phyloP scores from a whole-genome alignment of 2,329 filamentous ascomycete species.

The Samsoniella hepiali region DNA sequence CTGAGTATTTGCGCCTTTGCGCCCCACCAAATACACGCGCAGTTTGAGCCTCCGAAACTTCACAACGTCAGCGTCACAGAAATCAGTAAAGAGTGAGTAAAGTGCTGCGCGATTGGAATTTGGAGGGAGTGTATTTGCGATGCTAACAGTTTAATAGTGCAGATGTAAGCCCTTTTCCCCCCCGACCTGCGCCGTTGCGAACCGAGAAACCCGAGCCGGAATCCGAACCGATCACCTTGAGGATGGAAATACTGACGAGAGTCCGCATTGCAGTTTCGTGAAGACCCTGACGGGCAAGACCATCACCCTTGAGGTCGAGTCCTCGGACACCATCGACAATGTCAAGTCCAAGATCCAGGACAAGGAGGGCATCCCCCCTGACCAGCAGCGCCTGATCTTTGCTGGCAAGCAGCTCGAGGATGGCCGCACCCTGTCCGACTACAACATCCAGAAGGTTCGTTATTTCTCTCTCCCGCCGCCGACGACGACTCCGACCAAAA shows the following conservation, averaged over 20 bases:
- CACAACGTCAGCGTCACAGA: slow-evolving; percentile 47
- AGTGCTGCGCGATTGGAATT: slow-evolving; percentile 9
- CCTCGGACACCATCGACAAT: slow-evolving; percentile 98
- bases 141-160: slow-evolving; percentile 65
- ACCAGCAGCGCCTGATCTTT: slow-evolving; percentile 98
- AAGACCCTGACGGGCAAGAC: slow-evolving; percentile 99
- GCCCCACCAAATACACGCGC: slow-evolving; percentile 45
- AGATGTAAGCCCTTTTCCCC: slow-evolving; percentile 67
- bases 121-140: slow-evolving; percentile 8
- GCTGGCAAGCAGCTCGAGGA: slow-evolving; percentile 99
- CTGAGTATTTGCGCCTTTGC: slow-evolving; percentile 29
- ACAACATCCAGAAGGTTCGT: slow-evolving; percentile 98
- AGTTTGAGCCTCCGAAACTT: slow-evolving; percentile 37
- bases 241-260: slow-evolving; percentile 16
- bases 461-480: slow-evolving; percentile 8
- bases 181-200: slow-evolving; percentile 21
- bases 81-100: slow-evolving; percentile 58
- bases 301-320: slow-evolving; percentile 84
- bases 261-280: slow-evolving; percentile 72
- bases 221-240: neutral
- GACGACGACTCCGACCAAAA: neutral
- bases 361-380: slow-evolving; percentile 97
- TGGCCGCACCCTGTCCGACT: slow-evolving; percentile 92
- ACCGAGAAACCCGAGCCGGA: neutral
- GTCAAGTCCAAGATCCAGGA: slow-evolving; percentile 99